Evolutionary conservation across 805 yeast species (phyloP).

Genomic region (Cyberlindnera meyerae): DNA sequence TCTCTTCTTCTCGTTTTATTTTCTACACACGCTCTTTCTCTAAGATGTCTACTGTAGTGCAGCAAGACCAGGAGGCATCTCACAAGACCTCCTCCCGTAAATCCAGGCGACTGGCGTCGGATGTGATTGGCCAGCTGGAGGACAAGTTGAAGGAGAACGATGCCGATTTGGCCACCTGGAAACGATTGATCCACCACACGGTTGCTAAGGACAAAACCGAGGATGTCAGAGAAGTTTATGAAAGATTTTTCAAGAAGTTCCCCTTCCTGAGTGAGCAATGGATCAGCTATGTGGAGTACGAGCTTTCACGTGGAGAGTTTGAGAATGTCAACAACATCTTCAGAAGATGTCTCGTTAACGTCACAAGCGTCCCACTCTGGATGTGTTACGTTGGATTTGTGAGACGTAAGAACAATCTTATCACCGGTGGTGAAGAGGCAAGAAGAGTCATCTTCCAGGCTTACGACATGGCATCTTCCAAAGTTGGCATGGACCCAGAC

Average conservation of each 20-base stretch:
- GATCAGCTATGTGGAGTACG: slow-evolving; percentile 65
- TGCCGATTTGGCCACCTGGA: slow-evolving; percentile 53
- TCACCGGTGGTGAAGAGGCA: slow-evolving; percentile 80
- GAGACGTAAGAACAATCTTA: slow-evolving; percentile 57
- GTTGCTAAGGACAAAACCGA: slow-evolving; percentile 54
- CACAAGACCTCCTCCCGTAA: slow-evolving; percentile 1
- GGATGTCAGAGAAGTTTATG: slow-evolving; percentile 53
- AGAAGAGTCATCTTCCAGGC: slow-evolving; percentile 71
- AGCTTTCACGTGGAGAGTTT: slow-evolving; percentile 60
- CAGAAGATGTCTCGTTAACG: slow-evolving; percentile 54
- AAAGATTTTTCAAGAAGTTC: slow-evolving; percentile 56
- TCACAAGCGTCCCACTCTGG: slow-evolving; percentile 68
- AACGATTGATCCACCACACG: slow-evolving; percentile 42
- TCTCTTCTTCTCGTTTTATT: too few relatives aligned
- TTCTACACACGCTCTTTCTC: too few relatives aligned
- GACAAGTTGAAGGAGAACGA: slow-evolving; percentile 50
- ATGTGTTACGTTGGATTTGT: slow-evolving; percentile 73
- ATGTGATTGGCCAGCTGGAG: slow-evolving; percentile 54
- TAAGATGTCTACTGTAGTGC: slow-evolving; percentile 2
- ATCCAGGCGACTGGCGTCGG: slow-evolving; percentile 30
- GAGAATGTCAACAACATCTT: slow-evolving; percentile 62
- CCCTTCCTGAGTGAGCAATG: slow-evolving; percentile 70
- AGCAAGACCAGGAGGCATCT: not conserved
- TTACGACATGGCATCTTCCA: slow-evolving; percentile 72
- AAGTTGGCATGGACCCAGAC: slow-evolving; percentile 73